Percentiles rank a stretch among this genome's conserved stretches.
Conservation (phyloP, 2,329 filamentous ascomycete species). For the Aspergillus pseudoterreus region DNA sequence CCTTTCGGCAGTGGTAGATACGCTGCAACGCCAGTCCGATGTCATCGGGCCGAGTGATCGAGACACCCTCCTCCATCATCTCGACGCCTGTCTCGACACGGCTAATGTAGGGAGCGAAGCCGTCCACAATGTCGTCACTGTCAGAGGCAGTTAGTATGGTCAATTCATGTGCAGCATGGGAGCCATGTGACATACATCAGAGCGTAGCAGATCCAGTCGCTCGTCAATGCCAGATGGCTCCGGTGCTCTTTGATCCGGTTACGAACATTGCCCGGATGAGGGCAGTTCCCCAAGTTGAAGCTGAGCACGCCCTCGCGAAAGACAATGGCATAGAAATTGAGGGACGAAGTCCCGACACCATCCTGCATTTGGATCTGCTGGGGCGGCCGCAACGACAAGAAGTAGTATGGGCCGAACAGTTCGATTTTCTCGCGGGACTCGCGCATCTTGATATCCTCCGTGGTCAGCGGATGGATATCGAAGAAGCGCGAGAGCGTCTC, state of each 20-base stretch:
- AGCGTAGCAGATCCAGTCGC: conserved; percentile 97
- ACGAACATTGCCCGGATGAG: conserved; percentile 80
- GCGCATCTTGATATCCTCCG: conserved; percentile 88
- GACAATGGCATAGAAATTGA: conserved; percentile 91
- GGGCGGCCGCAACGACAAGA: conserved; percentile 90
- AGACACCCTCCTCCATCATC: conserved; percentile 86
- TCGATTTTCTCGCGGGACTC: conserved; percentile 96
- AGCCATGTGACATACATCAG: conserved; percentile 65
- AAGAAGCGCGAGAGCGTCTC: conserved; percentile 84
- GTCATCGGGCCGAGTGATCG: conserved; percentile 81
- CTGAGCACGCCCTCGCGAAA: conserved; percentile 89
- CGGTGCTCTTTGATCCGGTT: conserved; percentile 84
- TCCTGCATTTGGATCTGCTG: conserved; percentile 69
- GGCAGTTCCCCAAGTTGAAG: conserved; percentile 81
- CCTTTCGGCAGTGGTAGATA: conserved; percentile 84
- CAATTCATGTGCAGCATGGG: neutral
- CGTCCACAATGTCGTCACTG: conserved; percentile 91
- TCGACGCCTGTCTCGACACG: conserved; percentile 82
- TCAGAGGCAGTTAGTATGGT: conserved; percentile 1
- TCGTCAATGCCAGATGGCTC: conserved; percentile 85
- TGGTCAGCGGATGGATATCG: conserved; percentile 87
- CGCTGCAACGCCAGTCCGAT: conserved; percentile 76
- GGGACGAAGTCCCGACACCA: conserved; percentile 76
- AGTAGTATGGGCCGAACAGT: conserved; percentile 94
- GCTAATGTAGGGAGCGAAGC: conserved; percentile 79